phyloP scores from a whole-genome alignment of 2,329 filamentous ascomycete species.

The Aspergillus candidus region DNA sequence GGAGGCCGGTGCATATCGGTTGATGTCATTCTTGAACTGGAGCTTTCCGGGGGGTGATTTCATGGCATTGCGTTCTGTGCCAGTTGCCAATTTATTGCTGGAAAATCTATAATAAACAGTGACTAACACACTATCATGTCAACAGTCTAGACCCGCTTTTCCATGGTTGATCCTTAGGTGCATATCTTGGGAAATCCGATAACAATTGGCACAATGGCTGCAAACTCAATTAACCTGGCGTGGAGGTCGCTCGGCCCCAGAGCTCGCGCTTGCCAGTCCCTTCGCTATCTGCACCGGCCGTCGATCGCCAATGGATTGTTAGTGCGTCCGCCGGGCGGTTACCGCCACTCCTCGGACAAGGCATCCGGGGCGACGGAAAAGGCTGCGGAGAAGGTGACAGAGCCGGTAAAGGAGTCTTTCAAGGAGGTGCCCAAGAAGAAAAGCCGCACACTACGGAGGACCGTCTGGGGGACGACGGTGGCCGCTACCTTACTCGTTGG shows the following conservation, averaged over 20 bases:
- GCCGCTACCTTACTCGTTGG: conserved; percentile 43
- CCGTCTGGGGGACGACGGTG: conserved; percentile 46
- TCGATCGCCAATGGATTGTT: conserved; percentile 6
- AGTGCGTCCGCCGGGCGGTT: background rate
- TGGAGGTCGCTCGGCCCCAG: conserved; percentile 21
- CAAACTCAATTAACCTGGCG: conserved; percentile 19
- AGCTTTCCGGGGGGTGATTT: too few species aligned
- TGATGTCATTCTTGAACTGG: too few species aligned
- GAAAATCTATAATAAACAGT: too few species aligned
- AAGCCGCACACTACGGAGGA: conserved; percentile 23
- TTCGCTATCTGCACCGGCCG: conserved; percentile 21
- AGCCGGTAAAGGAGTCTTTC: conserved; percentile 4
- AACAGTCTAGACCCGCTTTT: too few species aligned
- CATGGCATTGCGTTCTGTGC: too few species aligned
- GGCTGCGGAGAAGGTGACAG: conserved; percentile 10
- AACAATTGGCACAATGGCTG: conserved; percentile 15
- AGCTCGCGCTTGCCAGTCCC: conserved; percentile 18
- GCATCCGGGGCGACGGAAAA: conserved; percentile 6
- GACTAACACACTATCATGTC: too few species aligned
- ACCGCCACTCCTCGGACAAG: conserved; percentile 14
- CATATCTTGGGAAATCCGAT: too few species aligned
- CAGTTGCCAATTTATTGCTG: too few species aligned
- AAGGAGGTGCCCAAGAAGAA: conserved; percentile 27
- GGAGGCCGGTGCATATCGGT: too few species aligned
- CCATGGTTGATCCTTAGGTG: too few species aligned